phyloP scores from a whole-genome alignment of 306 rosid genomes.

The Trichosanthes truncata region DNA sequence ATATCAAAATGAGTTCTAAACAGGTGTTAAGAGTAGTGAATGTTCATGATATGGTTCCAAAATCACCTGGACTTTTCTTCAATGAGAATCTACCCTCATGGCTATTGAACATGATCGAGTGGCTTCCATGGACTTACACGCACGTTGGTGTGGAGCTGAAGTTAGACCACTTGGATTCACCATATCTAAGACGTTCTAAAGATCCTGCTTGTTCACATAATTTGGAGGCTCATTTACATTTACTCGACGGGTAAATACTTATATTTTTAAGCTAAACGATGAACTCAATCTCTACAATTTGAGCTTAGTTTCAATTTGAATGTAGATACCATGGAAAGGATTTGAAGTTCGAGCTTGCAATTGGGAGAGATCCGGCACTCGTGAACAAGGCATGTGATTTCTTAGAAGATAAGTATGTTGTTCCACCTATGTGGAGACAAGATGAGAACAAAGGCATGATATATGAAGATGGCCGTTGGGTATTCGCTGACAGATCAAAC shows the following conservation, averaged over 20 bases:
- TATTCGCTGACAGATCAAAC: conserved; percentile 55
- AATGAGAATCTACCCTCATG: conserved; percentile 37
- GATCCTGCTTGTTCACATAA: conserved; percentile 49
- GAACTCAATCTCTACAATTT: too few relatives aligned
- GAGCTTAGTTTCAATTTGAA: conserved; percentile 19
- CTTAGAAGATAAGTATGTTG: conserved; percentile 64
- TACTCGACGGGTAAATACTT: conserved; percentile 53
- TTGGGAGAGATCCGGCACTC: conserved; percentile 69
- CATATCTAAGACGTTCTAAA: conserved; percentile 39
- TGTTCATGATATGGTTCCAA: conserved; percentile 55
- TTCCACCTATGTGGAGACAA: conserved; percentile 77
- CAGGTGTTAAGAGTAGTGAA: conserved; percentile 52
- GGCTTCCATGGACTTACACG: conserved; percentile 66
- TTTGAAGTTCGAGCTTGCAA: conserved; percentile 43
- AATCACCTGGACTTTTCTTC: conserved; percentile 49
- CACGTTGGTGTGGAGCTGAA: conserved; percentile 61
- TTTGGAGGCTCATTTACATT: conserved; percentile 71
- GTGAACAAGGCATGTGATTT: conserved; percentile 79
- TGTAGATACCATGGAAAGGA: conserved; percentile 80
- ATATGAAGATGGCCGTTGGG: conserved; percentile 62
- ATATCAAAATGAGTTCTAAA: neutral
- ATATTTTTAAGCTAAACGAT: too few relatives aligned
- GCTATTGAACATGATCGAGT: conserved; percentile 45
- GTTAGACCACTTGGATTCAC: conserved; percentile 56
- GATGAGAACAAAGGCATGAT: conserved; percentile 77